Evolutionary conservation across 2,329 filamentous ascomycete genomes (phyloP), one percentile per base, ranked within the genome.

Genomic region (Aureobasidium pullulans): DNA sequence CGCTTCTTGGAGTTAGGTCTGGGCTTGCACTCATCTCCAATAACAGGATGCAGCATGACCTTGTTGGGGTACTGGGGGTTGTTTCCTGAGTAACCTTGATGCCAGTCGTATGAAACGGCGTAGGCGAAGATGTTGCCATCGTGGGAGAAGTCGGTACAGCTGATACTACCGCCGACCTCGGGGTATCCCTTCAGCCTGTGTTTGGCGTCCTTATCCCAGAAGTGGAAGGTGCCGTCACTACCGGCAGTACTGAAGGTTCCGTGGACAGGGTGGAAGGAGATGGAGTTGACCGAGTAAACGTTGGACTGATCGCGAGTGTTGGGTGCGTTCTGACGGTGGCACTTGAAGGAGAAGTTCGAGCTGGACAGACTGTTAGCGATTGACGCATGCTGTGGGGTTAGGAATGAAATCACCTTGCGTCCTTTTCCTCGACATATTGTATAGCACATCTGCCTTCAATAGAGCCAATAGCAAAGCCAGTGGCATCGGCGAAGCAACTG

Each of bases 301-400:
- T 93, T 94, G 67, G 89, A 90, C 64, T 87, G 78, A 74, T 90
- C 92, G 61, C 76, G 75, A 48, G 74, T 67, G 57, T 72, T 75
- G 60, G 84, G 77, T 1, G 88, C 84, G 5, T 84, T 83, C 68
- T 96, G 90, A 61, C 94, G 91, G 74, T 99, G 94, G 76, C 94
- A 99, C 76, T 97, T 97, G 85, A 99, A 99, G 43, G 90, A 96
- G 80, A 99, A 99, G 79, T 99, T 97, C 69, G 87, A 88, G 64
- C 73, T 75, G 49, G 64, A 61, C 13, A 15, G 11, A 9, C 8
- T 28, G 49, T 61, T 13, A 56, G 54, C 40, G 6, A 39, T 29
- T 40, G 37, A 10, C 28, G 37, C 15, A 29, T 9, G 19, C 48
- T 13, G 28, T 7, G 16, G 29, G 19, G 42, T 59, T 8, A 31